Conservation (phyloP, 2,329 filamentous ascomycete genomes). For the Clarireedia sp. region DNA sequence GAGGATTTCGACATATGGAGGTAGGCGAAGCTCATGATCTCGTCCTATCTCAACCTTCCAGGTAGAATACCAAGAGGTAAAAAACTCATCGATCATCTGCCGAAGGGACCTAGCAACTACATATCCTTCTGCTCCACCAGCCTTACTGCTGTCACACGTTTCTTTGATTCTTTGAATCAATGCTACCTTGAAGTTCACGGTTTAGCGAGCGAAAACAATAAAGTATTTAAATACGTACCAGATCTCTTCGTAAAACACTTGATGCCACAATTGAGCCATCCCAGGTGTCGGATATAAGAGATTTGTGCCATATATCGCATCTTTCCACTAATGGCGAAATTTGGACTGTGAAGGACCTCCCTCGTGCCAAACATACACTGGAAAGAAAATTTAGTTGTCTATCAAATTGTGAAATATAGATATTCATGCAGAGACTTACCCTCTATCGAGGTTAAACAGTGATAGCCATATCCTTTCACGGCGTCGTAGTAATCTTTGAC, state of each 20-base stretch:
- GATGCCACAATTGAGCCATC: conserved; percentile 67
- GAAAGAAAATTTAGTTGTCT: conserved; percentile 16
- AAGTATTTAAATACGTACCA: conserved; percentile 37
- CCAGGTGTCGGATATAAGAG: conserved; percentile 53
- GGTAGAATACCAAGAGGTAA: conserved; percentile 55
- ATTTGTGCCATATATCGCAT: conserved; percentile 63
- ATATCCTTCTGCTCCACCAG: conserved; percentile 40
- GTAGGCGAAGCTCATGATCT: conserved; percentile 48
- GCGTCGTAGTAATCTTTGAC: conserved; percentile 52
- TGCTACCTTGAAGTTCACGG: conserved; percentile 35
- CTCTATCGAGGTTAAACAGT: conserved; percentile 64
- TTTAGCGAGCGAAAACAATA: not conserved
- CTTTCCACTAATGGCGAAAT: conserved; percentile 57
- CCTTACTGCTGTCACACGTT: conserved; percentile 48
- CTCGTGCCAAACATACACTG: conserved; percentile 60
- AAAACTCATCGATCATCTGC: conserved; percentile 56
- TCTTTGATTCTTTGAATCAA: conserved; percentile 50
- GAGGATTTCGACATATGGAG: conserved; percentile 68
- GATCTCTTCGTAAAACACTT: conserved; percentile 58
- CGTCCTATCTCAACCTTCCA: conserved; percentile 52
- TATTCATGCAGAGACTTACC: conserved; percentile 33
- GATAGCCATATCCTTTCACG: conserved; percentile 65
- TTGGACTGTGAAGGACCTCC: conserved; percentile 60
- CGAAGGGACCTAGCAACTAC: conserved; percentile 50
- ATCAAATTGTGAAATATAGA: not conserved